A percentile compares a stretch with the other conserved stretches of the same genome.
Conservation (phyloP, 2,329 filamentous ascomycete species). For the Paecilomyces variotii region DNA sequence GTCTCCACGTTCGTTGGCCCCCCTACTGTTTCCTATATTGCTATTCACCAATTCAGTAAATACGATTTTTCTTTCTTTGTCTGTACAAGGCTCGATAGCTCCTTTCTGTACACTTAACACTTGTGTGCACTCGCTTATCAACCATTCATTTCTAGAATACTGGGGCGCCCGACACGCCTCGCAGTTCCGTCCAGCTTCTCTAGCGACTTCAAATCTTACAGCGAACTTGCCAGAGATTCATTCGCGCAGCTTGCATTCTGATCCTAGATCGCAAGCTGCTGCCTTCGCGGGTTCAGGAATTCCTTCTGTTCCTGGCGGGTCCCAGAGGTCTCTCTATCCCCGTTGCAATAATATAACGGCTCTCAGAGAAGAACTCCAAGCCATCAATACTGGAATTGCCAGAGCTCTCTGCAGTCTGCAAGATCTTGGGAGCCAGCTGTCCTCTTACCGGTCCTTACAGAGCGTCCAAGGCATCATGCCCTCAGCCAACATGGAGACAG, state of each 20-base stretch:
- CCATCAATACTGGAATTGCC: background rate
- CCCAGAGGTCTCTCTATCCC: background rate
- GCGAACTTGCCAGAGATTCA: background rate
- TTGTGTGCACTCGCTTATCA: background rate
- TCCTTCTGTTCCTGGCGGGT: background rate
- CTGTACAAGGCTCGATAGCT: background rate
- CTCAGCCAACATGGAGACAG: background rate
- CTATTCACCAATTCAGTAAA: constrained; percentile 6
- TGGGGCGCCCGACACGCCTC: constrained; percentile 2
- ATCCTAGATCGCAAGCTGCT: background rate
- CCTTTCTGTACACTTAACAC: background rate
- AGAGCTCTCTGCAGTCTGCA: background rate
- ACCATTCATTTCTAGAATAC: constrained; percentile 6
- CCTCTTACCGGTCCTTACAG: background rate
- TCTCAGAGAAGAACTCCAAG: background rate
- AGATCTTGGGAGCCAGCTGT: background rate
- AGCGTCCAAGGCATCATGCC: background rate
- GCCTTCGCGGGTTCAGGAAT: background rate
- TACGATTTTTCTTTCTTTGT: background rate
- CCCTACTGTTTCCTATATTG: constrained; percentile 2
- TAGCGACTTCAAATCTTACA: background rate
- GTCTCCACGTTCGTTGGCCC: background rate
- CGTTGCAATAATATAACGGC: background rate
- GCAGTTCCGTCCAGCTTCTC: background rate
- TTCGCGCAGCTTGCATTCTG: background rate